phyloP scores from a whole-genome alignment of 495 filamentous ascomycete species.

The Daldinia vernicosa region DNA sequence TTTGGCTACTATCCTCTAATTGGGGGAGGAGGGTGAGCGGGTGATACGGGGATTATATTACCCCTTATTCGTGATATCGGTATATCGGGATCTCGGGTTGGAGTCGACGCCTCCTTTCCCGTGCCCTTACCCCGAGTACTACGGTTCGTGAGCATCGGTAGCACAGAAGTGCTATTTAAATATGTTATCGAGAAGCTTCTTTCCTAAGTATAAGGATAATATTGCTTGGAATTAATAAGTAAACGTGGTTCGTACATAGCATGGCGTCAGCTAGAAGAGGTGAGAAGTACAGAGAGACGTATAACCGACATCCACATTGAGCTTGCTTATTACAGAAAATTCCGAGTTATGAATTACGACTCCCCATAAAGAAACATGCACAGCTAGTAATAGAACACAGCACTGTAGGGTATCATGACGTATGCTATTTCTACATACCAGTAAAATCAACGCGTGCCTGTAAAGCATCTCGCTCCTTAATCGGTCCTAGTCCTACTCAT shows the following conservation, averaged over 20 bases:
- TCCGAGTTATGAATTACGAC: neutral
- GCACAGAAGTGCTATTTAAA: neutral
- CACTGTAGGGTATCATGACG: neutral
- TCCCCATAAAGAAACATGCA: neutral
- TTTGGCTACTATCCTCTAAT: neutral
- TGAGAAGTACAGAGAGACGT: neutral
- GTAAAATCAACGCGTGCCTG: neutral
- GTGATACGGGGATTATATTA: neutral
- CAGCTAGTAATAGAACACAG: neutral
- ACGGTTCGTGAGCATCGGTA: neutral
- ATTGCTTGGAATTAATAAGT: neutral
- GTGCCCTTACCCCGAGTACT: neutral
- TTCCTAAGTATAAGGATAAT: neutral
- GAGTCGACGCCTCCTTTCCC: neutral
- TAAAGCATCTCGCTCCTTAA: neutral
- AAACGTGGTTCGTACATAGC: neutral
- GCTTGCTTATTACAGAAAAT: neutral
- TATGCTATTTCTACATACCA: neutral
- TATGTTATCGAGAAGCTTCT: neutral
- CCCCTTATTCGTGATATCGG: neutral
- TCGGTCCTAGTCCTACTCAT: neutral
- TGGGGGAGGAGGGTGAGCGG: neutral
- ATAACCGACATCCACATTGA: neutral
- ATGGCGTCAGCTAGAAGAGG: neutral
- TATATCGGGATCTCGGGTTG: neutral